Conservation (phyloP, 768 basidiomycete genomes). For the Macrolepiota fuliginosa region DNA sequence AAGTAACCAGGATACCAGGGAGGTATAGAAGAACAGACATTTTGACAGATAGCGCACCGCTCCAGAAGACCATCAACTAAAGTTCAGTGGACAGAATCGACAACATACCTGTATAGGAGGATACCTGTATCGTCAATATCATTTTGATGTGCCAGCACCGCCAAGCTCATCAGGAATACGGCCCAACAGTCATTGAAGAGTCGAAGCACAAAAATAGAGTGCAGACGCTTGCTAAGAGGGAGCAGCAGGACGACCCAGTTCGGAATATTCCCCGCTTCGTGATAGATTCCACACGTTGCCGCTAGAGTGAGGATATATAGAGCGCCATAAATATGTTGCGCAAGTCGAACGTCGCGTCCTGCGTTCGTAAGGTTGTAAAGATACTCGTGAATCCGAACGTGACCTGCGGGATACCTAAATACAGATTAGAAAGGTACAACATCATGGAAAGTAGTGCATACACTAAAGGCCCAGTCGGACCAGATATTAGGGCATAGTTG, state of each 20-base stretch:
- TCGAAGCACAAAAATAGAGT: constrained; percentile 89
- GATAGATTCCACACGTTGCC: constrained; percentile 69
- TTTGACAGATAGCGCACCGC: constrained; percentile 85
- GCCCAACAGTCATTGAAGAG: constrained; percentile 97
- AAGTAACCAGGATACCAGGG: constrained; percentile 80
- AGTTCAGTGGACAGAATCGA: neutral
- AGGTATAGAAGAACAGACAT: constrained; percentile 93
- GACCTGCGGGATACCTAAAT: constrained; percentile 90
- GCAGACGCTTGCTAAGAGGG: constrained; percentile 87
- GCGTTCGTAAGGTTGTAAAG: constrained; percentile 62
- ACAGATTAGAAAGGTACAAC: neutral
- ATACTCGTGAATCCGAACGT: constrained; percentile 77
- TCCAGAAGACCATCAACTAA: constrained; percentile 26
- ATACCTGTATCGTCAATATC: constrained; percentile 61
- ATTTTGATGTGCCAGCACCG: constrained; percentile 63
- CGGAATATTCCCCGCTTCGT: constrained; percentile 53
- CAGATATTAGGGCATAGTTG: constrained; percentile 77
- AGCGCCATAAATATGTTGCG: constrained; percentile 75
- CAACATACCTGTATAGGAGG: constrained; percentile 68
- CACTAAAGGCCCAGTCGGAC: constrained; percentile 94
- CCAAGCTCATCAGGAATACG: constrained; percentile 58
- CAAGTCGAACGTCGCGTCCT: constrained; percentile 56
- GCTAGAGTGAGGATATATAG: constrained; percentile 70
- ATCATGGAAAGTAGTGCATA: constrained; percentile 34
- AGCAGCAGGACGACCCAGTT: constrained; percentile 75